phyloP scores from a whole-genome alignment of 2,329 filamentous ascomycete species.

The Decorospora gaudefroyi region DNA sequence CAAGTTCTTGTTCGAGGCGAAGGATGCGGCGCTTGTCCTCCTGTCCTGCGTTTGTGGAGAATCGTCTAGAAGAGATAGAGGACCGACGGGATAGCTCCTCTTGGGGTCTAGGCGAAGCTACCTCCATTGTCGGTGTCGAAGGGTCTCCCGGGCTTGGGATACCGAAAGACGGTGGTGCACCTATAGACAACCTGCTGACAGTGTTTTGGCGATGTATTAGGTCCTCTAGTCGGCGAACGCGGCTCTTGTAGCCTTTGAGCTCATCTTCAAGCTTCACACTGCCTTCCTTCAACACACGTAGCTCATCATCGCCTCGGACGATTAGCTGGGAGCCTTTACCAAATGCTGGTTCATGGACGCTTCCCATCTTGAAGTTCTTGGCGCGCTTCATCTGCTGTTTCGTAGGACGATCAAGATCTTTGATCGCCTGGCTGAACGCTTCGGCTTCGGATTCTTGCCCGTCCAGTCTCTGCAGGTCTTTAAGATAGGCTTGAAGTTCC shows the following conservation, averaged over 20 bases:
- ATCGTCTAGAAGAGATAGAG: slow-evolving; percentile 63
- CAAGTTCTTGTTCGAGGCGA: slow-evolving; percentile 76
- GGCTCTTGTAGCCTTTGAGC: slow-evolving; percentile 88
- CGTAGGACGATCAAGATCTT: slow-evolving; percentile 79
- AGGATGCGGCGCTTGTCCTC: slow-evolving; percentile 66
- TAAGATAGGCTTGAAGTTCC: slow-evolving; percentile 76
- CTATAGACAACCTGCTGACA: slow-evolving; percentile 58
- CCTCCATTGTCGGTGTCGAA: slow-evolving; percentile 45
- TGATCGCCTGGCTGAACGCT: slow-evolving; percentile 75
- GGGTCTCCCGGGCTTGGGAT: slow-evolving; percentile 43
- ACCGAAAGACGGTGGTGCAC: slow-evolving; percentile 48
- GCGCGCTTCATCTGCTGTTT: slow-evolving; percentile 84
- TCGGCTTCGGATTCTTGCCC: slow-evolving; percentile 68
- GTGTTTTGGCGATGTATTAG: slow-evolving; percentile 81
- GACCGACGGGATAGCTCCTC: slow-evolving; percentile 61
- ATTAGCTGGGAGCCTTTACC: slow-evolving; percentile 79
- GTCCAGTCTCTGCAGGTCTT: slow-evolving; percentile 66
- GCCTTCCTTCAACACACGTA: slow-evolving; percentile 57
- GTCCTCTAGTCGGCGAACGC: slow-evolving; percentile 88
- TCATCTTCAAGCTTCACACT: slow-evolving; percentile 63
- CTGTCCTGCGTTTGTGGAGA: slow-evolving; percentile 64
- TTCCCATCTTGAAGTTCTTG: slow-evolving; percentile 95
- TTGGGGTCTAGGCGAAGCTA: slow-evolving; percentile 40
- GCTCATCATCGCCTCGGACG: slow-evolving; percentile 84
- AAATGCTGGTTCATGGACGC: slow-evolving; percentile 85